Conservation (phyloP, 176 grass and related monocot genomes). For the Lolium rigidum region DNA sequence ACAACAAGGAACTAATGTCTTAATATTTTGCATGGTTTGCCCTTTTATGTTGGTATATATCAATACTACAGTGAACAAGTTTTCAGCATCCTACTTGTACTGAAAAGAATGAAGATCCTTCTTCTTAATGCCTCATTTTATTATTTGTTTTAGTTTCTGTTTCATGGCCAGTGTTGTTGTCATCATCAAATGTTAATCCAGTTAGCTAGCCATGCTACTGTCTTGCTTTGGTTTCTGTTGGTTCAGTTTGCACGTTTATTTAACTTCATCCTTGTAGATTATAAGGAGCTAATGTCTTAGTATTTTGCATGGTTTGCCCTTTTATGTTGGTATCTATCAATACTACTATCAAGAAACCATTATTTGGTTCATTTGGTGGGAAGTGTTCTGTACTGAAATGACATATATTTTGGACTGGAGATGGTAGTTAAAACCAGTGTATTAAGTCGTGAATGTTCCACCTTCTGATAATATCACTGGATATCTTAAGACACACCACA, state of each 20-base stretch:
- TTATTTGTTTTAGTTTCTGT: constrained; percentile 14
- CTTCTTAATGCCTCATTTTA: not conserved
- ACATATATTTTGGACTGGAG: not conserved
- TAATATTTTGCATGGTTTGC: not conserved
- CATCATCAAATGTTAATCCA: constrained; percentile 9
- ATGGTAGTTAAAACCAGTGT: not conserved
- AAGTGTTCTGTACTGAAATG: not conserved
- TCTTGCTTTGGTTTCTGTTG: not conserved
- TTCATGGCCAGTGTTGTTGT: not conserved
- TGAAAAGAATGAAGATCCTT: constrained; percentile 5
- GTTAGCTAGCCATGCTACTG: not conserved
- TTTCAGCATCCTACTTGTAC: not conserved
- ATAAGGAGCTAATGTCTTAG: not conserved
- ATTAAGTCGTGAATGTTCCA: not conserved
- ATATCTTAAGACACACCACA: constrained; percentile 2
- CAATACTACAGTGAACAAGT: no score
- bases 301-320: not conserved
- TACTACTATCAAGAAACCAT: not conserved
- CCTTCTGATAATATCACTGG: not conserved
- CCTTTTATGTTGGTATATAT: not conserved
- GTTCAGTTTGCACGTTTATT: not conserved
- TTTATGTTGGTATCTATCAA: not conserved
- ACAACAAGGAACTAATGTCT: constrained; percentile 9
- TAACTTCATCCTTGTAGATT: constrained; percentile 12
- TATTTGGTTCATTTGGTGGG: not conserved